These are phyloP conservation scores for Fusarium sp. DNA, from an alignment of 2,329 filamentous ascomycete species.

Conservation along the genomic window DNA sequence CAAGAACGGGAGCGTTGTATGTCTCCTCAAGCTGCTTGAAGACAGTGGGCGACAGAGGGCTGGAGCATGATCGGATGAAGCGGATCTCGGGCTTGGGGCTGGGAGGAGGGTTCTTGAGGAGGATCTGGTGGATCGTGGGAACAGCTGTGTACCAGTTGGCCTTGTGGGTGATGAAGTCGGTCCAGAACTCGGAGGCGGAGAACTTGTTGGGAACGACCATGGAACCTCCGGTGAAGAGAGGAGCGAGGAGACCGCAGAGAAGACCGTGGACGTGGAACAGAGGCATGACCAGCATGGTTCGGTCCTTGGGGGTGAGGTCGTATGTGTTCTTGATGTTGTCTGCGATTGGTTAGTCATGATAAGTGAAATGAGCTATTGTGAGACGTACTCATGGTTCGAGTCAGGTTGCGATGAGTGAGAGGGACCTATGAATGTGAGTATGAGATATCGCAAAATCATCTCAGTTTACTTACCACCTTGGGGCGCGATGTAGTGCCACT, in stretches of 20 bases:
- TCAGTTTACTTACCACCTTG: slow-evolving; percentile 72
- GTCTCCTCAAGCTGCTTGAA: slow-evolving; percentile 82
- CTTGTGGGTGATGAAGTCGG: slow-evolving; percentile 75
- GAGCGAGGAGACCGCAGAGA: slow-evolving; percentile 82
- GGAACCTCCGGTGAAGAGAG: slow-evolving; percentile 79
- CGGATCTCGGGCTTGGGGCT: slow-evolving; percentile 77
- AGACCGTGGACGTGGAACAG: slow-evolving; percentile 93
- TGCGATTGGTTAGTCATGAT: slow-evolving; percentile 43
- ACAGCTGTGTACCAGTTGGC: slow-evolving; percentile 95
- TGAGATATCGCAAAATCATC: not conserved
- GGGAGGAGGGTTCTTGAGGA: slow-evolving; percentile 78
- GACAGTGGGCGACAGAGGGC: slow-evolving; percentile 81
- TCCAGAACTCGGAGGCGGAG: slow-evolving; percentile 86
- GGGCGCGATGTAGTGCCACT: slow-evolving; percentile 85
- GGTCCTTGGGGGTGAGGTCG: slow-evolving; percentile 73
- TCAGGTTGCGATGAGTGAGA: slow-evolving; percentile 83
- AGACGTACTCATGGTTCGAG: slow-evolving; percentile 76
- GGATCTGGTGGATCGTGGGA: slow-evolving; percentile 91
- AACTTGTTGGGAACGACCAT: slow-evolving; percentile 83
- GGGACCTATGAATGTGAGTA: slow-evolving; percentile 65
- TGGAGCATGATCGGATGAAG: slow-evolving; percentile 90
- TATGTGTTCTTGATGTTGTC: slow-evolving; percentile 85
- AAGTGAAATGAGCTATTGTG: slow-evolving; percentile 38
- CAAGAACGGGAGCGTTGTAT: slow-evolving; percentile 82
- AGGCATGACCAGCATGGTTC: slow-evolving; percentile 90